Percentiles rank a stretch among this genome's conserved stretches.
Evolutionary conservation across 805 yeast species (phyloP).

Genomic region (Wickerhamiella siamensis): DNA sequence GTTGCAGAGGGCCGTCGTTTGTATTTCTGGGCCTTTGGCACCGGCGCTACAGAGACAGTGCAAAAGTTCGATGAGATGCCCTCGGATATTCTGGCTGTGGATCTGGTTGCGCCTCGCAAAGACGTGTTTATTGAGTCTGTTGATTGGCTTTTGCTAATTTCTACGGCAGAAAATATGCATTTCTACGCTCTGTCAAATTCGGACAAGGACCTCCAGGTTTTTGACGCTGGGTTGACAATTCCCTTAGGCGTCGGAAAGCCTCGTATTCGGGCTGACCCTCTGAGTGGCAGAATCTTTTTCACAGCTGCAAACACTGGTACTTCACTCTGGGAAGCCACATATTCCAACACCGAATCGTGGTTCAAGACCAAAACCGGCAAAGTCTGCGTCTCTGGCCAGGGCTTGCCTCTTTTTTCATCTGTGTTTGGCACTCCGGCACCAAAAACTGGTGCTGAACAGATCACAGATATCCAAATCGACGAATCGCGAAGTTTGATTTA

Average conservation of each 20-base stretch:
- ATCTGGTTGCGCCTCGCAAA: conserved; percentile 65
- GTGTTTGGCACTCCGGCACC: conserved; percentile 10
- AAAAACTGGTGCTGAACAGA: conserved; percentile 30
- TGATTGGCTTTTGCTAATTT: conserved; percentile 53
- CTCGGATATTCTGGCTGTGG: conserved; percentile 63
- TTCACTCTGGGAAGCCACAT: conserved; percentile 77
- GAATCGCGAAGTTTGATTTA: conserved; percentile 64
- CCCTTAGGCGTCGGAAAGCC: conserved; percentile 57
- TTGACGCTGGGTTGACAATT: conserved; percentile 70
- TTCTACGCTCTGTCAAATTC: conserved; percentile 56
- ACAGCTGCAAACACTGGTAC: conserved; percentile 62
- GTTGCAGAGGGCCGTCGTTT: conserved; percentile 67
- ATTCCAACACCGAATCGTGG: conserved; percentile 75
- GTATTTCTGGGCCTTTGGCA: conserved; percentile 67
- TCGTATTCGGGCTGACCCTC: conserved; percentile 42
- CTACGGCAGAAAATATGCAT: conserved; percentile 69
- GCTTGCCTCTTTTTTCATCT: conserved; percentile 28
- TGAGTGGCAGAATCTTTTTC: conserved; percentile 70
- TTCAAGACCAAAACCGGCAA: conserved; percentile 71
- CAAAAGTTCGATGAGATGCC: conserved; percentile 70
- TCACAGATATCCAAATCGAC: conserved; percentile 58
- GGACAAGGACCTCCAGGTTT: conserved; percentile 45
- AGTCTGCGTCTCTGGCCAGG: conserved; percentile 61
- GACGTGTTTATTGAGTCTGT: conserved; percentile 70
- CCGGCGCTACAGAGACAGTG: conserved; percentile 39